Evolutionary conservation across 192 early-diverging fungal species (phyloP).

Genomic region (Backusella sp.): DNA sequence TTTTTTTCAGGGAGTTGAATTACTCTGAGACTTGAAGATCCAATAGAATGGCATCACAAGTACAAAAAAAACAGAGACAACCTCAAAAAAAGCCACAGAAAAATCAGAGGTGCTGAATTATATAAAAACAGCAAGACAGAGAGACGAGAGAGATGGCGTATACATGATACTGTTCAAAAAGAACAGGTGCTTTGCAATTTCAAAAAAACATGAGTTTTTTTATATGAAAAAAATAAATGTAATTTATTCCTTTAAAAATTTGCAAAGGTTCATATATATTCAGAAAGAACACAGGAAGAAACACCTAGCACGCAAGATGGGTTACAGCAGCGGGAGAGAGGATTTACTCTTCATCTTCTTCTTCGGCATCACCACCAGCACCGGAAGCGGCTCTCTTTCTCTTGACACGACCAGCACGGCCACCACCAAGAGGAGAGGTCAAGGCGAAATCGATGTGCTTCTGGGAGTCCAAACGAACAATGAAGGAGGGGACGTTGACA

Average conservation of each 20-base stretch:
- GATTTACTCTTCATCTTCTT: conserved; percentile 64
- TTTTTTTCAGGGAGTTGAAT: not conserved
- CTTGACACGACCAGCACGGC: conserved; percentile 96
- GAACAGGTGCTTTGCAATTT: conserved; percentile 5
- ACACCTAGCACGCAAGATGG: not conserved
- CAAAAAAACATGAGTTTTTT: not conserved
- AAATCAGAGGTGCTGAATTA: not conserved
- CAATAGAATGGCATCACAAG: not conserved
- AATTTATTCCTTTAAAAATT: conserved; percentile 18
- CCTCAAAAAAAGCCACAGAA: not conserved
- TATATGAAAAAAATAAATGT: conserved; percentile 23
- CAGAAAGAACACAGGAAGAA: not conserved
- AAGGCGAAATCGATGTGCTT: conserved; percentile 63
- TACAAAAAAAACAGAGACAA: not conserved
- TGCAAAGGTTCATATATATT: conserved; percentile 25
- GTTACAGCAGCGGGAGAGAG: not conserved
- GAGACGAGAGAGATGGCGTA: not conserved
- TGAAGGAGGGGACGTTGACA: conserved; percentile 94
- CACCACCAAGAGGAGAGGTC: conserved; percentile 94
- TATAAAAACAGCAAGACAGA: not conserved
- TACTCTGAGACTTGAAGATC: not conserved
- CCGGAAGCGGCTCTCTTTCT: conserved; percentile 86
- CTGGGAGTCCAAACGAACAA: conserved; percentile 82
- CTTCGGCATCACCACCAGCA: conserved; percentile 54
- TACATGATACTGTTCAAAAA: not conserved